These are phyloP conservation scores for Talaromyces sp. DNA, from an alignment of 2,329 filamentous ascomycete species.

Conservation along the genomic window DNA sequence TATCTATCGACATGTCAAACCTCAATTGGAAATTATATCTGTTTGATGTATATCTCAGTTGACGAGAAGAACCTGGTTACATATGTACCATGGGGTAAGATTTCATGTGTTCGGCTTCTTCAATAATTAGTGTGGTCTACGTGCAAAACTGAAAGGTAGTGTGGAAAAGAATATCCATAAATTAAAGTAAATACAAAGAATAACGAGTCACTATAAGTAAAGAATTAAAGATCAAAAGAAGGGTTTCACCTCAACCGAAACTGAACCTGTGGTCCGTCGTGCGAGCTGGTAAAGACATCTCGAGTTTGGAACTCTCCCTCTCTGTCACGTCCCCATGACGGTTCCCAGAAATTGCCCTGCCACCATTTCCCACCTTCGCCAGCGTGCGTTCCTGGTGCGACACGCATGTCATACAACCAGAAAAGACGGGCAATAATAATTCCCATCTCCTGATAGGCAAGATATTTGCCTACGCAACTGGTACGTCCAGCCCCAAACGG, in stretches of 20 bases:
- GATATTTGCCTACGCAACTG: conserved; percentile 14
- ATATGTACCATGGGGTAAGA: too few species aligned
- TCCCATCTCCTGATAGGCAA: conserved; percentile 9
- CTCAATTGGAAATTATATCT: not conserved
- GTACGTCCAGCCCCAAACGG: conserved; percentile 14
- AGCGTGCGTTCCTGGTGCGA: not conserved
- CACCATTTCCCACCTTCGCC: not conserved
- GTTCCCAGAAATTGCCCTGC: not conserved
- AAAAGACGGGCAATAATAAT: not conserved
- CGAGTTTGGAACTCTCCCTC: not conserved
- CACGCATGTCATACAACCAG: not conserved
- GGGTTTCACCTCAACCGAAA: not conserved
- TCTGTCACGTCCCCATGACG: not conserved
- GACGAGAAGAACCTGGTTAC: too few species aligned
- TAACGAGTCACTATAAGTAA: not conserved
- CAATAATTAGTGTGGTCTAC: too few species aligned
- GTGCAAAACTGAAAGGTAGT: too few species aligned
- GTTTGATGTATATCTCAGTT: not conserved
- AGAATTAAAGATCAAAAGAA: not conserved
- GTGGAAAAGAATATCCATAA: not conserved
- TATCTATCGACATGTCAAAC: too few species aligned
- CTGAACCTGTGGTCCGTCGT: not conserved
- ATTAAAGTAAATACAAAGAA: not conserved
- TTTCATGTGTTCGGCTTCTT: too few species aligned
- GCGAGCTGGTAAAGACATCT: not conserved